Conservation (phyloP, 352 stramenopile species). For the Pythium sukuiense region DNA sequence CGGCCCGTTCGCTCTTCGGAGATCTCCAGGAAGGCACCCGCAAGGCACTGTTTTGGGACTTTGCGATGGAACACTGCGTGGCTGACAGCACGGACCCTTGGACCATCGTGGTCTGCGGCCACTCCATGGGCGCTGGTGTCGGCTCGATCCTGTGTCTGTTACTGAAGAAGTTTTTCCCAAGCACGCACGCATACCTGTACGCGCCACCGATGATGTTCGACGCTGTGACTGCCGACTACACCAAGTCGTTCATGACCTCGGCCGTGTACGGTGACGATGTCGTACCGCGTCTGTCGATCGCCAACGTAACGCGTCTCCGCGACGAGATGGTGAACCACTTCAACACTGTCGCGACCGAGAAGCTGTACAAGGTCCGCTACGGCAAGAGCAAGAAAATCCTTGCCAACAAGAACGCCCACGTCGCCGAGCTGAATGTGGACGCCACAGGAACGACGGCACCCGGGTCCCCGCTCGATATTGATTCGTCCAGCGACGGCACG, state of each 20-base stretch:
- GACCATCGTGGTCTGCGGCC: slow-evolving; percentile 75
- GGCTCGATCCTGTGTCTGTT: slow-evolving; percentile 67
- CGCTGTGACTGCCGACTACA: slow-evolving; percentile 52
- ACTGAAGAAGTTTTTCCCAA: slow-evolving; percentile 53
- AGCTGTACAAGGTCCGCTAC: slow-evolving; percentile 59
- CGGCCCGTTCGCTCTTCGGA: slow-evolving; percentile 56
- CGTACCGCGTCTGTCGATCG: slow-evolving; percentile 63
- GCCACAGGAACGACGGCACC: slow-evolving; percentile 10
- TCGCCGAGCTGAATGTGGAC: slow-evolving; percentile 21
- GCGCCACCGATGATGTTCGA: slow-evolving; percentile 69
- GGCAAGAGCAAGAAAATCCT: slow-evolving; percentile 35
- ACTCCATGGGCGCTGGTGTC: slow-evolving; percentile 84
- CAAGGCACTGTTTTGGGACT: slow-evolving; percentile 68
- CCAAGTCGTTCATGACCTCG: slow-evolving; percentile 65
- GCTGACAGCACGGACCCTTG: slow-evolving; percentile 32
- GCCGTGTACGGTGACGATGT: slow-evolving; percentile 74
- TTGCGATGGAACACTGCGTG: slow-evolving; percentile 53
- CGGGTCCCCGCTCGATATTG: background rate
- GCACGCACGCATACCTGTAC: slow-evolving; percentile 62
- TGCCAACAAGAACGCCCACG: background rate
- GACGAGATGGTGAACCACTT: slow-evolving; percentile 74
- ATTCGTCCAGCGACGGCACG: background rate
- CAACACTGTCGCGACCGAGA: slow-evolving; percentile 60
- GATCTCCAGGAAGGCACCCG: slow-evolving; percentile 60
- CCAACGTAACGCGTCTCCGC: slow-evolving; percentile 62